These are phyloP conservation scores for Calonectria leucothoes DNA, from an alignment of 2,329 filamentous ascomycete genomes.

Conservation along the genomic window DNA sequence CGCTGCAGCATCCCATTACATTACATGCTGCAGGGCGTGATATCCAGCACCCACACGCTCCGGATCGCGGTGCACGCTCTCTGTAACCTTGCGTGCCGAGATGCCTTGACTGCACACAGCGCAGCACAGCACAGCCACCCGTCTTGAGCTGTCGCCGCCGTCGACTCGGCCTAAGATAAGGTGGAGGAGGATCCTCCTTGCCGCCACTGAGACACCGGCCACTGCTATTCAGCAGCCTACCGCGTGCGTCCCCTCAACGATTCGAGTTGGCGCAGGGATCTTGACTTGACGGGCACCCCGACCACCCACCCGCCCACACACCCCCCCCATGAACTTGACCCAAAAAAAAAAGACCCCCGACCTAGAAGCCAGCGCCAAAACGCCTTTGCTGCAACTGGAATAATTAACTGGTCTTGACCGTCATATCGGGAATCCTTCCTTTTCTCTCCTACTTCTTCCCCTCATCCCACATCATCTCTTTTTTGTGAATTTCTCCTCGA, in stretches of 20 bases:
- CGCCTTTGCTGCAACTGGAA: not conserved
- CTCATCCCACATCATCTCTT: not conserved
- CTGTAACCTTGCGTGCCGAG: not conserved
- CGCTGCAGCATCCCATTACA: not conserved
- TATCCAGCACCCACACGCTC: not conserved
- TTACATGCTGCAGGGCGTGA: not conserved
- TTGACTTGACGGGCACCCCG: conserved; percentile 7
- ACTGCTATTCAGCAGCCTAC: not conserved
- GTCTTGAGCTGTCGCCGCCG: not conserved
- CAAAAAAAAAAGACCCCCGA: not conserved
- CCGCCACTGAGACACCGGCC: not conserved
- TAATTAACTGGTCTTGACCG: conserved; percentile 10
- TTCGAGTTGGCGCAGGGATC: conserved; percentile 6
- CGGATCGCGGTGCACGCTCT: not conserved
- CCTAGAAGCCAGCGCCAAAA: not conserved
- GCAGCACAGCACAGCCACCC: conserved; percentile 12
- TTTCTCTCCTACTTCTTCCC: not conserved
- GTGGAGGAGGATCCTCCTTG: not conserved
- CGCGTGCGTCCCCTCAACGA: not conserved
- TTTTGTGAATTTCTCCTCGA: not conserved
- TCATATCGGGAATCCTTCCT: not conserved
- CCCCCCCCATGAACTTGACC: not conserved
- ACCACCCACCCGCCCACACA: not conserved
- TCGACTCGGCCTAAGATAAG: not conserved
- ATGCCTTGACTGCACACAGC: not conserved